Base-by-base conservation (phyloP, 2,329 filamentous ascomycete genomes). In the Botrytis fabae region DNA sequence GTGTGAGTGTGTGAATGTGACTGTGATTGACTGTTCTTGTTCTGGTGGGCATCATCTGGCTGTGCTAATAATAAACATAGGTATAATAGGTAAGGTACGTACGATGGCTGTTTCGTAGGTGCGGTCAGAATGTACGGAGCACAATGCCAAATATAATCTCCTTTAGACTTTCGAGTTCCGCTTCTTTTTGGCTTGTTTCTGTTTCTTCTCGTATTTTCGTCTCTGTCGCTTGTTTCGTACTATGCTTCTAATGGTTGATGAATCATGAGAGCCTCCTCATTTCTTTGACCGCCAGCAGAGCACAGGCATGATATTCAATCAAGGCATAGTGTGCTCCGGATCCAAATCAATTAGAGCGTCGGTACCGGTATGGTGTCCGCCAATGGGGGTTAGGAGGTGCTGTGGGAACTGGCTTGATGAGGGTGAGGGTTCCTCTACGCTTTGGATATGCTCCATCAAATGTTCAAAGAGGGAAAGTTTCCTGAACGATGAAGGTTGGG, bases 201-300 rank as follows among this genome's bases (percentile, higher is more conserved):
- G 46, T 66, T 42, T 68, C 62, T 54, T 60, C 65, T 68, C 62
- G 63, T 72, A 68, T 72, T 44, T 44, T 71, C 61, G 44, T 69
- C 60, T 51, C 40, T 68, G 62, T 72, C 68, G 25, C 9, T 28
- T 71, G 59, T 66, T 71, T 71, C 61, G 61, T 54, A 40, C 70
- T 72, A 69, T 68, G 22, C 70, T 61, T 61, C 63, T 48, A 69
- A 40, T 61, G 60, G 63, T 51, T 69, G 70, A 60, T 69, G 46
- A 61, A 40, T 61, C 40, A 46, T 70, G 69, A 69, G 61, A 68
- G 38, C 65, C 65, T 42, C 42, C 51, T 72, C 70, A 68, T 68
- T 65, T 66, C 70, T 72, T 65, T 72, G 70, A 72, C 70, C 70
- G 70, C 70, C 63, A 69, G 69, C 60, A 68, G 63, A 72, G 63